phyloP scores from a whole-genome alignment of 768 basidiomycete genomes.

The Termitomyces sp. region DNA sequence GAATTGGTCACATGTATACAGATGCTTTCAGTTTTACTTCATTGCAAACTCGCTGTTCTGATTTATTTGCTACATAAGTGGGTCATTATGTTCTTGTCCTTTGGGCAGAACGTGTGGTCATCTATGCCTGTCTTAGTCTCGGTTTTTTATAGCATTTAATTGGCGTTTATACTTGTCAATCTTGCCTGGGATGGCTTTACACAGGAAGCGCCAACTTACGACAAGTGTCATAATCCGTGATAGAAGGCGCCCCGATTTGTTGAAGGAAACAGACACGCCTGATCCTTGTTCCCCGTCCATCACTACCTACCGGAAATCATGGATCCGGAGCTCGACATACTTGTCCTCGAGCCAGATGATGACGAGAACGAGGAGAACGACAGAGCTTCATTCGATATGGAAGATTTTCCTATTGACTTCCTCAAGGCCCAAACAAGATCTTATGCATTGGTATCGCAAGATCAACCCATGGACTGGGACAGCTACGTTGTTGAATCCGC shows the following conservation, averaged over 20 bases:
- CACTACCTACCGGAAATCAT: neutral
- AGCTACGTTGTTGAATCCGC: conserved; percentile 6
- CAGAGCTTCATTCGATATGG: neutral
- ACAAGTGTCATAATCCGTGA: neutral
- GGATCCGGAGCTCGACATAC: neutral
- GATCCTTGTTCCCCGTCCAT: neutral
- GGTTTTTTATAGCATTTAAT: neutral
- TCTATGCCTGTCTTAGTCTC: neutral
- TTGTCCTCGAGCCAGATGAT: neutral
- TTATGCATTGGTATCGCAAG: neutral
- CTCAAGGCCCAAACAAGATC: conserved; percentile 2
- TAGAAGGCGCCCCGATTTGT: neutral
- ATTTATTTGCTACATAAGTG: too few species aligned
- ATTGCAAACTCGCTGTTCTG: too few species aligned
- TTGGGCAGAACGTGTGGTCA: neutral
- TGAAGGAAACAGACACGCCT: neutral
- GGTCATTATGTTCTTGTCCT: too few species aligned
- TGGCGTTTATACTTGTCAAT: neutral
- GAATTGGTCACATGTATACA: too few species aligned
- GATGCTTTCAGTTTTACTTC: too few species aligned
- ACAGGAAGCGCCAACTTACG: neutral
- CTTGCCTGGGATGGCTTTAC: too few species aligned
- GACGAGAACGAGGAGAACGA: neutral
- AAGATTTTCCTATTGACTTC: neutral
- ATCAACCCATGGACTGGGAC: conserved; percentile 5